These are phyloP conservation scores for Yamadazyma blattariae DNA, from an alignment of 1,139 yeast species.

Conservation along the genomic window DNA sequence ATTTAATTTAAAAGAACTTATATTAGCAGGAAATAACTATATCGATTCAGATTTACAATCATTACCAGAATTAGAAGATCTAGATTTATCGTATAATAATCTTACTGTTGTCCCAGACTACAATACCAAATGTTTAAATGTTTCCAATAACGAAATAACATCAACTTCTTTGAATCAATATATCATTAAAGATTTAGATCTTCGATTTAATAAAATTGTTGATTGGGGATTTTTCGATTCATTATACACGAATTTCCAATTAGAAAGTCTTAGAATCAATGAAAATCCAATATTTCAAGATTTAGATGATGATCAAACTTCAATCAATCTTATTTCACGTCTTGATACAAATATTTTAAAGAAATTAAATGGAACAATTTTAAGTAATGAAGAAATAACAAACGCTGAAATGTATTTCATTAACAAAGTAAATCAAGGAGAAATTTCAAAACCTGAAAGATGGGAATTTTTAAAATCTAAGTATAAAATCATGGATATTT, in stretches of 20 bases:
- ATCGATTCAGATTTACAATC: slow-evolving; percentile 19
- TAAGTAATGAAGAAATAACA: slow-evolving; percentile 45
- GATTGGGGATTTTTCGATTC: slow-evolving; percentile 51
- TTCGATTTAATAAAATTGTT: slow-evolving; percentile 45
- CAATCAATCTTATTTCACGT: slow-evolving; percentile 49
- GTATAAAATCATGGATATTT: slow-evolving; percentile 13
- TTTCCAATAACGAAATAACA: slow-evolving; percentile 27
- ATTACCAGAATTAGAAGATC: slow-evolving; percentile 13
- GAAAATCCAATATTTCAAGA: slow-evolving; percentile 48
- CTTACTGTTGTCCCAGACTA: slow-evolving; percentile 31
- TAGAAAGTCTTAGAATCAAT: slow-evolving; percentile 46
- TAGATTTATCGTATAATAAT: slow-evolving; percentile 48
- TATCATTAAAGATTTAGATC: slow-evolving; percentile 29
- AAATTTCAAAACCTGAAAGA: slow-evolving; percentile 19
- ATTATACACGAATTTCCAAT: slow-evolving; percentile 25
- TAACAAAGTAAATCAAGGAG: slow-evolving; percentile 41
- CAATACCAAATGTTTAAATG: slow-evolving; percentile 12
- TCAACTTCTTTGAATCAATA: slow-evolving; percentile 3
- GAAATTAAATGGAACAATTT: slow-evolving; percentile 55
- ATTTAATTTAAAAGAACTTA: slow-evolving; percentile 40
- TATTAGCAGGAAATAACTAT: slow-evolving; percentile 48
- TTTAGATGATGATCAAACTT: slow-evolving; percentile 16
- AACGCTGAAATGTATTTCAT: slow-evolving; percentile 72
- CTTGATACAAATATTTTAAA: slow-evolving; percentile 23
- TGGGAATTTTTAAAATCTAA: slow-evolving; percentile 28